Conservation (phyloP, 192 early-diverging fungal genomes). For the Rhizoclosmatium sp. region DNA sequence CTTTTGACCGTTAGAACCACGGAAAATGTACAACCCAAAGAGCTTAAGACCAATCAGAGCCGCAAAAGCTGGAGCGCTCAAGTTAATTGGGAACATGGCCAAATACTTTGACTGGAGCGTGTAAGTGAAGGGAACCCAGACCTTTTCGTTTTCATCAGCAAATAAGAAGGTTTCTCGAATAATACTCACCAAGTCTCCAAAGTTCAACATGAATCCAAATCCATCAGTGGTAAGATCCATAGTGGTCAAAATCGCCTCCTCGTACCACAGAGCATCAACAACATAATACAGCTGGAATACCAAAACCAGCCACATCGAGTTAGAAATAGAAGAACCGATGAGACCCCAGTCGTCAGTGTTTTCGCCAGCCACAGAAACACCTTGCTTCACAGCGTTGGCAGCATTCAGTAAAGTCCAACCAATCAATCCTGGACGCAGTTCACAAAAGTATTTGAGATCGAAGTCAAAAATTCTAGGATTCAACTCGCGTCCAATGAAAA, state of each 20-base stretch:
- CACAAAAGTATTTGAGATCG: constrained; percentile 94
- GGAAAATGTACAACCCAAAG: constrained; percentile 85
- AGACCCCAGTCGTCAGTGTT: background rate
- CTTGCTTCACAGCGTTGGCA: constrained; percentile 79
- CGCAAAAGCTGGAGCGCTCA: constrained; percentile 43
- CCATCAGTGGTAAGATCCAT: constrained; percentile 99
- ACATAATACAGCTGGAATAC: constrained; percentile 85
- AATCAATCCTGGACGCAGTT: constrained; percentile 92
- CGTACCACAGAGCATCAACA: constrained; percentile 83
- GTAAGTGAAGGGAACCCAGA: constrained; percentile 93
- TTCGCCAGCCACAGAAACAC: constrained; percentile 9
- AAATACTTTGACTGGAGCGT: constrained; percentile 91
- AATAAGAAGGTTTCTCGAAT: background rate
- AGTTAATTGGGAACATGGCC: constrained; percentile 68
- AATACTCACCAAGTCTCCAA: constrained; percentile 47
- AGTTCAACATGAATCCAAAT: constrained; percentile 76
- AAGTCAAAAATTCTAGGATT: constrained; percentile 83
- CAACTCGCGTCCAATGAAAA: constrained; percentile 95
- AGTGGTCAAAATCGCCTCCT: constrained; percentile 87
- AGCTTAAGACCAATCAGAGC: constrained; percentile 64
- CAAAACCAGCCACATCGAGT: constrained; percentile 79
- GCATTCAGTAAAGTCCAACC: constrained; percentile 87
- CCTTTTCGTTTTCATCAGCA: constrained; percentile 73
- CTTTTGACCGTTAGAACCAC: constrained; percentile 90
- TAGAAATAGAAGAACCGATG: constrained; percentile 57